These are phyloP conservation scores for Micromonas commoda DNA, from an alignment of 139 green algal genomes.

Conservation along the genomic window DNA sequence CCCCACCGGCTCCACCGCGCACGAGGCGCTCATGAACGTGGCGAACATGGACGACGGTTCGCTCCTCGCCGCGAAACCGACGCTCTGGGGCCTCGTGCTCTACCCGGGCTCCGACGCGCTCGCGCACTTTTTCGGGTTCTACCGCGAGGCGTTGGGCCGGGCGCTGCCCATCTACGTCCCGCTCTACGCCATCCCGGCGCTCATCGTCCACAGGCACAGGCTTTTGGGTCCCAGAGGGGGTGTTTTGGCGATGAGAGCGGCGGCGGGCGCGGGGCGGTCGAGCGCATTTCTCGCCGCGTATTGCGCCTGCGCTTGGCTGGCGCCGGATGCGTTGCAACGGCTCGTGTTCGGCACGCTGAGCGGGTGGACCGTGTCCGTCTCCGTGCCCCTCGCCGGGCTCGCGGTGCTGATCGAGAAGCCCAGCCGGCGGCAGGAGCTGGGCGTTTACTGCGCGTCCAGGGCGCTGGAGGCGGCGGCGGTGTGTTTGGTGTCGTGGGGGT, in stretches of 20 bases:
- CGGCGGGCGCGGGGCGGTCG: conserved; percentile 60
- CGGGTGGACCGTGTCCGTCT: background rate
- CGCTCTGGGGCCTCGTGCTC: background rate
- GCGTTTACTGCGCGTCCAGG: conserved; percentile 70
- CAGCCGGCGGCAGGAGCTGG: conserved; percentile 85
- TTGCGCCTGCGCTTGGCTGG: conserved; percentile 65
- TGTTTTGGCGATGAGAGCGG: conserved; percentile 22
- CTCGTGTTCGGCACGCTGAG: background rate
- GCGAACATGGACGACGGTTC: background rate
- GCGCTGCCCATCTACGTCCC: background rate
- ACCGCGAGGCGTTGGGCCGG: background rate
- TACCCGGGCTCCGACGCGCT: background rate
- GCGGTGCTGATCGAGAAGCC: conserved; percentile 87
- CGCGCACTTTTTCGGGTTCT: conserved; percentile 9
- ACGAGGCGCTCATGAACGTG: background rate
- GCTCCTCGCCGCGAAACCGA: background rate
- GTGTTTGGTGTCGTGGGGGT: conserved; percentile 45
- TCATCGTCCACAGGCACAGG: conserved; percentile 3
- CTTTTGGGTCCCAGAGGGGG: background rate
- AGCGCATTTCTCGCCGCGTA: conserved; percentile 75
- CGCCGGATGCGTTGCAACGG: background rate
- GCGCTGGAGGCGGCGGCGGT: conserved; percentile 65
- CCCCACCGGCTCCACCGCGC: background rate
- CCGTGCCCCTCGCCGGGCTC: conserved; percentile 46
- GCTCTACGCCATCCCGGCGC: conserved; percentile 9